Conservation (phyloP, 202 grass and related monocot genomes). For the Setaria italica region DNA sequence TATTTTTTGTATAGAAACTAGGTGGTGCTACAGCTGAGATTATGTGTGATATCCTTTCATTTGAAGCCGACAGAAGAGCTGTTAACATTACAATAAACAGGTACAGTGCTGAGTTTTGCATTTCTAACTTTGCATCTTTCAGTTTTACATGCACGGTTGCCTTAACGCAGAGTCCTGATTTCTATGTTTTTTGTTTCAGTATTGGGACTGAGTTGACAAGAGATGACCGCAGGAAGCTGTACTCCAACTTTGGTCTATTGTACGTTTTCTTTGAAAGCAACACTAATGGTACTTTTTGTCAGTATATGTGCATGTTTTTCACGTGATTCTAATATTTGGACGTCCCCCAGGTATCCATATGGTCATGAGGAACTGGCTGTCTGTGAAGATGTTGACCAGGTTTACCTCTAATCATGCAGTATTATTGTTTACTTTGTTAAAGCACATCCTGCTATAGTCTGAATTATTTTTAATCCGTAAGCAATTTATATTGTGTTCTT, state of each 20-base stretch:
- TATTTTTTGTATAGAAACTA: slow-evolving; percentile 72
- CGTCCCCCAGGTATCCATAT: slow-evolving; percentile 78
- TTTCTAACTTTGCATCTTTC: slow-evolving; percentile 26
- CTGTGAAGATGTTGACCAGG: slow-evolving; percentile 99
- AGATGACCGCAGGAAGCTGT: slow-evolving; percentile 94
- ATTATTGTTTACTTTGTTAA: slow-evolving; percentile 9
- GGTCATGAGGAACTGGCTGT: slow-evolving; percentile 97
- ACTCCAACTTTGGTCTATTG: slow-evolving; percentile 97
- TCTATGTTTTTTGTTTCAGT: slow-evolving; percentile 58
- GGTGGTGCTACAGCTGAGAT: slow-evolving; percentile 98
- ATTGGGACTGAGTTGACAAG: slow-evolving; percentile 98
- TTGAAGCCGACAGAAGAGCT: slow-evolving; percentile 98
- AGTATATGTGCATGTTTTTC: slow-evolving; percentile 21
- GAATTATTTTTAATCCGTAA: neutral
- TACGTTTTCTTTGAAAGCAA: slow-evolving; percentile 44
- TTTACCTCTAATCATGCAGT: slow-evolving; percentile 40
- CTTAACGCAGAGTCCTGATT: slow-evolving; percentile 38
- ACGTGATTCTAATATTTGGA: slow-evolving; percentile 43
- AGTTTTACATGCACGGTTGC: neutral
- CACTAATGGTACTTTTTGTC: slow-evolving; percentile 13
- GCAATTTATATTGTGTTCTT: neutral
- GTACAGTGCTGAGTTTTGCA: slow-evolving; percentile 44
- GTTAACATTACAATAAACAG: slow-evolving; percentile 99
- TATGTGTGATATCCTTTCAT: slow-evolving; percentile 95
- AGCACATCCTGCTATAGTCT: neutral